phyloP scores from a whole-genome alignment of 805 yeast genomes.

The Hanseniaspora valbyensis region DNA sequence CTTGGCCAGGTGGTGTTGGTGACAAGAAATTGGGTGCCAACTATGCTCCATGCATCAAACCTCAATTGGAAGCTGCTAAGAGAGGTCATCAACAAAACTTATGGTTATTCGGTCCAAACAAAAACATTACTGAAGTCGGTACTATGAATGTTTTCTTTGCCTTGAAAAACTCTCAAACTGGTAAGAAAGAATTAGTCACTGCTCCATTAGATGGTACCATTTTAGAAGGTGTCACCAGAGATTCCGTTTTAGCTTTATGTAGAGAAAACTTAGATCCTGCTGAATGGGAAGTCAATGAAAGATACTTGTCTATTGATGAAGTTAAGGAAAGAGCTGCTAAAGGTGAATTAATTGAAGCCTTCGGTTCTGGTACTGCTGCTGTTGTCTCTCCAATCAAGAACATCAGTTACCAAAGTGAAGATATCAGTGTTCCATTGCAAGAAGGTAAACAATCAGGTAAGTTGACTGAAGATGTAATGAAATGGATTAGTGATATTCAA shows the following conservation, averaged over 20 bases:
- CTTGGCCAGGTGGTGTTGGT: slow-evolving; percentile 99
- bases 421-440: slow-evolving; percentile 66
- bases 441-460: slow-evolving; percentile 71
- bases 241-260: slow-evolving; percentile 67
- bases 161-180: slow-evolving; percentile 60
- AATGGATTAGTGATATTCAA: slow-evolving; percentile 83
- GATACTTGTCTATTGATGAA: slow-evolving; percentile 72
- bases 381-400: slow-evolving; percentile 86
- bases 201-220: slow-evolving; percentile 97
- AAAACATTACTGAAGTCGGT: slow-evolving; percentile 87
- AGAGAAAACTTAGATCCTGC: slow-evolving; percentile 60
- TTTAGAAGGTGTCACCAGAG: slow-evolving; percentile 93
- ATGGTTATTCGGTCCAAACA: slow-evolving; percentile 91
- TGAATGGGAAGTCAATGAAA: slow-evolving; percentile 77
- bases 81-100: slow-evolving; percentile 93
- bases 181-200: slow-evolving; percentile 83
- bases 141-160: slow-evolving; percentile 93
- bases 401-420: slow-evolving; percentile 67
- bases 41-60: slow-evolving; percentile 90
- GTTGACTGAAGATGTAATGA: slow-evolving; percentile 62
- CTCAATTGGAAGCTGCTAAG: slow-evolving; percentile 79
- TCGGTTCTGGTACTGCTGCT: slow-evolving; percentile 97
- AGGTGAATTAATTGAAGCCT: slow-evolving; percentile 85
- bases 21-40: slow-evolving; percentile 93
- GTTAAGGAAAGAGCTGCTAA: slow-evolving; percentile 63